Evolutionary conservation across 306 rosid genomes (phyloP).

Genomic region (Inga laurina): DNA sequence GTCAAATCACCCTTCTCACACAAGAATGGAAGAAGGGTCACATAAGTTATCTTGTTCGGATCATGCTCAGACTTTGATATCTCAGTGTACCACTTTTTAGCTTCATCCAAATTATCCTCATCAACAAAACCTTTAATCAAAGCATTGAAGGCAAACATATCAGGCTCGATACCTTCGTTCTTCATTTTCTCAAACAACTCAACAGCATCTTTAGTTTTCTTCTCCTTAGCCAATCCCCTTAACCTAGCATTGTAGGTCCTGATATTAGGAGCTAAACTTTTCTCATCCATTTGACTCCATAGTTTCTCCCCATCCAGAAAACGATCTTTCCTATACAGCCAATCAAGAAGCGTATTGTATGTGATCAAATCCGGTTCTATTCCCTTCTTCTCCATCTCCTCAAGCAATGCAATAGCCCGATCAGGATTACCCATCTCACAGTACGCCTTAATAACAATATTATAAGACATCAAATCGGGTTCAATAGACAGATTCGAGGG

Average conservation of each 20-base stretch:
- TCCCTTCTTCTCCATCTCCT: slow-evolving; percentile 59
- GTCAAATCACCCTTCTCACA: slow-evolving; percentile 71
- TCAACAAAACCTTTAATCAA: slow-evolving; percentile 62
- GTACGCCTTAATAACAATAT: slow-evolving; percentile 61
- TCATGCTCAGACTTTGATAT: slow-evolving; percentile 42
- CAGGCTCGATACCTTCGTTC: slow-evolving; percentile 51
- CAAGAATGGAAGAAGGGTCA: slow-evolving; percentile 57
- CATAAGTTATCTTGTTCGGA: slow-evolving; percentile 50
- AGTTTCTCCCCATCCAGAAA: slow-evolving; percentile 62
- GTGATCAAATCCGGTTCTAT: slow-evolving; percentile 55
- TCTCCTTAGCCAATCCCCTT: slow-evolving; percentile 61
- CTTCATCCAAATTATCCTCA: slow-evolving; percentile 59
- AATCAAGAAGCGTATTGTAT: slow-evolving; percentile 64
- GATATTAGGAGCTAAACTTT: slow-evolving; percentile 46
- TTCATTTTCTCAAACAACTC: slow-evolving; percentile 54
- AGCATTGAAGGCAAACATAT: slow-evolving; percentile 60
- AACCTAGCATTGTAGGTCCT: slow-evolving; percentile 62
- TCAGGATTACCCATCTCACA: slow-evolving; percentile 56
- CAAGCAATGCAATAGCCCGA: slow-evolving; percentile 42
- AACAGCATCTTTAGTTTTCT: slow-evolving; percentile 54
- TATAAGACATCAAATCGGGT: slow-evolving; percentile 71
- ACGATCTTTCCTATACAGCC: slow-evolving; percentile 43
- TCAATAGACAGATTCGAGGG: slow-evolving; percentile 48
- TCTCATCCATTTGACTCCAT: slow-evolving; percentile 59
- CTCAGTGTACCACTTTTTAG: slow-evolving; percentile 60